phyloP scores from a whole-genome alignment of 495 filamentous ascomycete species.

The Parachaetomium inaequale region DNA sequence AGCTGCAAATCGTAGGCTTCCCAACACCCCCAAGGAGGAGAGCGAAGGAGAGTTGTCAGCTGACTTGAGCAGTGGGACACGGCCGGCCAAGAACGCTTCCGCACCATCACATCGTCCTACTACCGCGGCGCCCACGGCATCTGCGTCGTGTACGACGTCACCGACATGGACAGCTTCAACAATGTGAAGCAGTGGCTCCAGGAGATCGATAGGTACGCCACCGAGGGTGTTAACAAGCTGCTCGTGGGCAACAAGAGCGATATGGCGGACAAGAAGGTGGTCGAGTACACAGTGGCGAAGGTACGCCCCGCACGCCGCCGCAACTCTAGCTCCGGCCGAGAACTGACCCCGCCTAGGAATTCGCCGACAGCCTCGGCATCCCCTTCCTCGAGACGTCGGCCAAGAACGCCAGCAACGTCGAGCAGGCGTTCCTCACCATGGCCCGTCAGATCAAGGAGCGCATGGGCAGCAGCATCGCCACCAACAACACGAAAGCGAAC shows the following conservation, averaged over 20 bases:
- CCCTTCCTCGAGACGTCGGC: conserved; percentile 99
- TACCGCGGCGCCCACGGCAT: conserved; percentile 98
- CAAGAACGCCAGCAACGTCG: conserved; percentile 98
- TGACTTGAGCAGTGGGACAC: conserved; percentile 83
- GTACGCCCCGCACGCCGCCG: conserved; percentile 43
- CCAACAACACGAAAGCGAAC: conserved; percentile 96
- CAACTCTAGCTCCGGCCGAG: neutral
- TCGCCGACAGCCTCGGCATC: conserved; percentile 97
- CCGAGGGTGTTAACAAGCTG: conserved; percentile 98
- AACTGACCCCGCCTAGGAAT: conserved; percentile 61
- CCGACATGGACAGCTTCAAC: conserved; percentile 99
- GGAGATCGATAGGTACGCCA: conserved; percentile 98
- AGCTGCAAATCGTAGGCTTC: conserved; percentile 89
- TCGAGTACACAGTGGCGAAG: conserved; percentile 99
- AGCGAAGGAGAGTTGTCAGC: neutral
- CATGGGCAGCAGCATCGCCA: conserved; percentile 91
- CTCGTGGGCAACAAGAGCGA: conserved; percentile 99
- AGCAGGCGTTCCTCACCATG: conserved; percentile 99
- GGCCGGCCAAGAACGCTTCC: conserved; percentile 97
- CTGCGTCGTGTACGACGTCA: conserved; percentile 99
- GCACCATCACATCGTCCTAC: conserved; percentile 99
- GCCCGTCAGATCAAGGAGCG: conserved; percentile 99
- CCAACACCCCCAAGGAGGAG: neutral
- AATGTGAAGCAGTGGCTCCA: conserved; percentile 99
- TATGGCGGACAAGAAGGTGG: conserved; percentile 99